These are phyloP conservation scores for Metschnikowia reukaufii DNA, from an alignment of 805 yeast species.

Conservation along the genomic window DNA sequence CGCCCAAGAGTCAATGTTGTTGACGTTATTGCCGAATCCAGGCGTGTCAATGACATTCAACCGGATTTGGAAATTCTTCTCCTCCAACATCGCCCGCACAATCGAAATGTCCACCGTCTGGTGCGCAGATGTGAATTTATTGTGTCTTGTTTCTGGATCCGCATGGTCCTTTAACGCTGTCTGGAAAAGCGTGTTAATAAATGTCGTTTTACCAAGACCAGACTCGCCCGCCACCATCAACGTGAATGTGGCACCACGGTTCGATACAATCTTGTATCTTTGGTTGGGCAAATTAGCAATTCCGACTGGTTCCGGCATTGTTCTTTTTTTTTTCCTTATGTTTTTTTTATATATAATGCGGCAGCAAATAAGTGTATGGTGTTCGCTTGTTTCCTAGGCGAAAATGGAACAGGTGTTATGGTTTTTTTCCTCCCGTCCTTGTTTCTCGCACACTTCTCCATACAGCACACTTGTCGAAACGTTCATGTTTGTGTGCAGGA, in stretches of 20 bases:
- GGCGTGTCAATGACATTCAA: conserved; percentile 89
- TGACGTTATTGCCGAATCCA: conserved; percentile 89
- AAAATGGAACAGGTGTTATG: conserved; percentile 1
- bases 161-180: conserved; percentile 62
- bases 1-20: conserved; percentile 83
- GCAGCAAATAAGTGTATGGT: no score
- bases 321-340: not conserved
- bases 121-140: conserved; percentile 52
- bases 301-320: conserved; percentile 61
- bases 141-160: conserved; percentile 54
- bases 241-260: conserved; percentile 75
- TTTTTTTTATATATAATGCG: no score
- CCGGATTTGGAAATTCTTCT: conserved; percentile 73
- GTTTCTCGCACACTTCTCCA: conserved; percentile 7
- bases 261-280: conserved; percentile 72
- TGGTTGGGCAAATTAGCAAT: conserved; percentile 74
- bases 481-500: not conserved
- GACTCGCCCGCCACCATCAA: conserved; percentile 89
- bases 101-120: conserved; percentile 79
- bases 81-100: conserved; percentile 77
- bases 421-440: conserved; percentile 1
- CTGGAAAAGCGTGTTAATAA: conserved; percentile 82
- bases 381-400: no score
- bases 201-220: conserved; percentile 91
- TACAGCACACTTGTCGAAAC: not conserved